phyloP scores from a whole-genome alignment of 2,329 filamentous ascomycete species.

The Penicillium sp. region DNA sequence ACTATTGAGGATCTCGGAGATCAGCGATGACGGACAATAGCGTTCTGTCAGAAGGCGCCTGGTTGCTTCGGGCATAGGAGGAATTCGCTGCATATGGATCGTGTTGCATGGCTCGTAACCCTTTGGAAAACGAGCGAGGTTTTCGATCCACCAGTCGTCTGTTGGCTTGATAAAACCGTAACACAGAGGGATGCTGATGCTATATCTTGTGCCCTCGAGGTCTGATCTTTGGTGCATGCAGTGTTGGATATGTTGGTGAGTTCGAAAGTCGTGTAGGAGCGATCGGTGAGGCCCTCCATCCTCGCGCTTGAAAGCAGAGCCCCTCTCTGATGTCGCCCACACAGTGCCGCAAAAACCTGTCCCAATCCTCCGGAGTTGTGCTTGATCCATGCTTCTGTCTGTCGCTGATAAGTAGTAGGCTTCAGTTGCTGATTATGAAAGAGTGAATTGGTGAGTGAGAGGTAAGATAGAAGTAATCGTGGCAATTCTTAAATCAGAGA shows the following conservation, averaged over 20 bases:
- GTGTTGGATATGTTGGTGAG: constrained; percentile 33
- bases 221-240: constrained; percentile 10
- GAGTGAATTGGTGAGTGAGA: too few relatives aligned
- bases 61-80: constrained; percentile 30
- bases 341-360: constrained; percentile 40
- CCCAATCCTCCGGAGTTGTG: constrained; percentile 28
- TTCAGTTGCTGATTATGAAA: too few relatives aligned
- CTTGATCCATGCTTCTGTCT: neutral
- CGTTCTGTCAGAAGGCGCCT: constrained; percentile 37
- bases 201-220: neutral
- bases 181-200: constrained; percentile 32
- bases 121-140: constrained; percentile 32
- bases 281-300: constrained; percentile 37
- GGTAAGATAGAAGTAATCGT: too few relatives aligned
- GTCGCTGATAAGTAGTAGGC: too few relatives aligned
- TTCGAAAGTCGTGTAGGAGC: constrained; percentile 36
- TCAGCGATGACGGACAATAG: constrained; percentile 38
- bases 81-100: constrained; percentile 42
- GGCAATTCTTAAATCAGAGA: too few relatives aligned
- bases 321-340: constrained; percentile 30
- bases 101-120: constrained; percentile 40
- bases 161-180: constrained; percentile 28
- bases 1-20: constrained; percentile 33
- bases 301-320: constrained; percentile 39
- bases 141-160: constrained; percentile 35